Conservation (phyloP, 2,329 filamentous ascomycete species). For the Exophiala dermatitidis region DNA sequence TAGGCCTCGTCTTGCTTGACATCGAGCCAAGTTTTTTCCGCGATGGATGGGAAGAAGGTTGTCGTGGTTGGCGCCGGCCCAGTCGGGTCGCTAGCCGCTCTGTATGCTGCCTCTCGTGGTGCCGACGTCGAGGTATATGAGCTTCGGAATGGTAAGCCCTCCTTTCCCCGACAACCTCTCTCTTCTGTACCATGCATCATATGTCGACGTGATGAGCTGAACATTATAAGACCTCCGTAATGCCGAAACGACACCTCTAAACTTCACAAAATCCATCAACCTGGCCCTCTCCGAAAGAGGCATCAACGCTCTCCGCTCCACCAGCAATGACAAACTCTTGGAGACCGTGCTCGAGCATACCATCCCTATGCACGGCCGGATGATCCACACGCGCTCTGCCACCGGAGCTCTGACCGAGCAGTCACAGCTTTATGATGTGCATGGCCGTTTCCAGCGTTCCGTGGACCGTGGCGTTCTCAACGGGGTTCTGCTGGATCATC, state of each 20-base stretch:
- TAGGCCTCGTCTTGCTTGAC: no score
- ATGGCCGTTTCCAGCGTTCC: conserved; percentile 80
- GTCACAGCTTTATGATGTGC: conserved; percentile 82
- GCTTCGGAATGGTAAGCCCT: conserved; percentile 71
- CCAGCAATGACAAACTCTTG: conserved; percentile 60
- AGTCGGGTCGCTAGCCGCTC: conserved; percentile 80
- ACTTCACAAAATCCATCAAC: conserved; percentile 99
- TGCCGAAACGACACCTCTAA: conserved; percentile 72
- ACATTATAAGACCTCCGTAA: conserved; percentile 67
- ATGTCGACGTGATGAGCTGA: not conserved
- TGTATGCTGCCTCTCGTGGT: conserved; percentile 85
- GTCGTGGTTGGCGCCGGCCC: conserved; percentile 87
- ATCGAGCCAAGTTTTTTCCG: not conserved
- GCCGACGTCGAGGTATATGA: conserved; percentile 93
- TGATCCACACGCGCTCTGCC: conserved; percentile 73
- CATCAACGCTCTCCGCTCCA: conserved; percentile 74
- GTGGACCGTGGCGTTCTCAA: conserved; percentile 81
- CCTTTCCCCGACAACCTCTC: not conserved
- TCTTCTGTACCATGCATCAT: not conserved
- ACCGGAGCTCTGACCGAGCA: conserved; percentile 64
- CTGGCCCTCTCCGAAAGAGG: conserved; percentile 88
- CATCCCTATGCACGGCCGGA: conserved; percentile 89
- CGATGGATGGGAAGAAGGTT: conserved; percentile 50
- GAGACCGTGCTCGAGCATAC: conserved; percentile 67
- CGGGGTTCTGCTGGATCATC: conserved; percentile 70